Evolutionary conservation across 768 basidiomycete genomes (phyloP).

Genomic region (Pleurotus giganteus): DNA sequence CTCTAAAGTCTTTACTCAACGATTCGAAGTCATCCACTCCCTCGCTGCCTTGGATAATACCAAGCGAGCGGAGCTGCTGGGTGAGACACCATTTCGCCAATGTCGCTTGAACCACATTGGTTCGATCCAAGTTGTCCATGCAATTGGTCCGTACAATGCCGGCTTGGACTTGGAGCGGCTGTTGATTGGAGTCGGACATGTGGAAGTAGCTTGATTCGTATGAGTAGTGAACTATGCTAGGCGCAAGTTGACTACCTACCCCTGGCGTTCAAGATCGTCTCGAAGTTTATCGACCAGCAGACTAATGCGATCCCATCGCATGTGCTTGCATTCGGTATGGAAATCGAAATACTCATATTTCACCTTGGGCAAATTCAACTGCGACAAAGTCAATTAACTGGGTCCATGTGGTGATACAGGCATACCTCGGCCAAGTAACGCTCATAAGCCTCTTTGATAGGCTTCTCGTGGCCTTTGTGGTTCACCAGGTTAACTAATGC

Average conservation of each 20-base stretch:
- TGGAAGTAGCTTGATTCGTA: slow-evolving; percentile 67
- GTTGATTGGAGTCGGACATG: slow-evolving; percentile 44
- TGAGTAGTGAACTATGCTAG: background rate
- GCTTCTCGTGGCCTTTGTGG: slow-evolving; percentile 88
- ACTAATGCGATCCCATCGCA: slow-evolving; percentile 93
- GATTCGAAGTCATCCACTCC: slow-evolving; percentile 79
- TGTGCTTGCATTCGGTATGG: slow-evolving; percentile 89
- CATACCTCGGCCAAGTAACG: slow-evolving; percentile 63
- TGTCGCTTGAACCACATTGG: slow-evolving; percentile 94
- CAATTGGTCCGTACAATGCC: slow-evolving; percentile 93
- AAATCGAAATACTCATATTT: slow-evolving; percentile 97
- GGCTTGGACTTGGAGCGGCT: slow-evolving; percentile 58
- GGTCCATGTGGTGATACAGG: slow-evolving; percentile 1
- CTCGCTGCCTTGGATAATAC: slow-evolving; percentile 69
- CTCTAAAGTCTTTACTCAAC: slow-evolving; percentile 81
- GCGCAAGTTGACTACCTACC: slow-evolving; percentile 42
- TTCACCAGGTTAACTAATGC: slow-evolving; percentile 90
- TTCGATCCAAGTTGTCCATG: slow-evolving; percentile 96
- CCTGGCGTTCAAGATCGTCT: slow-evolving; percentile 64
- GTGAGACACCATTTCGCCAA: slow-evolving; percentile 85
- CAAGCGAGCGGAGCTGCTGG: slow-evolving; percentile 69
- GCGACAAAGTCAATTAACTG: slow-evolving; percentile 10
- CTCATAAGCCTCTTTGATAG: slow-evolving; percentile 95
- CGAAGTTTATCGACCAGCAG: slow-evolving; percentile 75
- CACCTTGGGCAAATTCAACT: slow-evolving; percentile 66